Percentiles rank a stretch among this genome's conserved stretches.
phyloP scores from a whole-genome alignment of 1,139 yeast genomes.

The Pichia sp. region DNA sequence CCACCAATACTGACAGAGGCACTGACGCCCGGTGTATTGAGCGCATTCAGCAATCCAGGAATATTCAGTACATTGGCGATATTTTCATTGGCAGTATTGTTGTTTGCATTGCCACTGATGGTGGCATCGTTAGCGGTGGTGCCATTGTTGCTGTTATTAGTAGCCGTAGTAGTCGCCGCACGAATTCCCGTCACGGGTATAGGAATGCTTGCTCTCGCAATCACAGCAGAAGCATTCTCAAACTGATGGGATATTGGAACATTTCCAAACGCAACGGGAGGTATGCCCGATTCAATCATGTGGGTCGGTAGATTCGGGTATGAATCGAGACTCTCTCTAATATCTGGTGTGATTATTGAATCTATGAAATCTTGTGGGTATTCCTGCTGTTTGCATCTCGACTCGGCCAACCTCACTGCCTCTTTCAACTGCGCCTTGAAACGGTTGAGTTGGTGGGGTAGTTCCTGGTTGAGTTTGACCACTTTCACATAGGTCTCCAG shows the following conservation, averaged over 20 bases:
- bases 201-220: slow-evolving; percentile 14
- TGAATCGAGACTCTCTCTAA: slow-evolving; percentile 24
- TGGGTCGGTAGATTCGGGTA: slow-evolving; percentile 22
- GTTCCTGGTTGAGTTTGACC: slow-evolving; percentile 25
- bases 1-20: slow-evolving; percentile 16
- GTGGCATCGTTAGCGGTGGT: neutral
- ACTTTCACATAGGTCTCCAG: slow-evolving; percentile 35
- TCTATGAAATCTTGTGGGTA: slow-evolving; percentile 30
- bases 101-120: neutral
- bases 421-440: slow-evolving; percentile 29
- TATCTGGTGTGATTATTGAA: slow-evolving; percentile 24
- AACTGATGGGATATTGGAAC: slow-evolving; percentile 11
- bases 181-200: slow-evolving; percentile 5
- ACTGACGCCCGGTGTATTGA: slow-evolving; percentile 11
- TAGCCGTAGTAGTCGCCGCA: neutral
- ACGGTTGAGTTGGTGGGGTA: slow-evolving; percentile 24
- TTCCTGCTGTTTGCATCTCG: slow-evolving; percentile 32
- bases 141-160: too few relatives aligned
- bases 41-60: neutral
- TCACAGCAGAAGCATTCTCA: slow-evolving; percentile 1
- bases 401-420: slow-evolving; percentile 27
- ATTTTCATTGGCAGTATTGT: neutral
- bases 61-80: slow-evolving; percentile 3
- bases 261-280: slow-evolving; percentile 18
- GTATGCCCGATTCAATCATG: slow-evolving; percentile 17